Evolutionary conservation across 2,329 filamentous ascomycete genomes (phyloP).

Genomic region (Aureobasidium uvarum): DNA sequence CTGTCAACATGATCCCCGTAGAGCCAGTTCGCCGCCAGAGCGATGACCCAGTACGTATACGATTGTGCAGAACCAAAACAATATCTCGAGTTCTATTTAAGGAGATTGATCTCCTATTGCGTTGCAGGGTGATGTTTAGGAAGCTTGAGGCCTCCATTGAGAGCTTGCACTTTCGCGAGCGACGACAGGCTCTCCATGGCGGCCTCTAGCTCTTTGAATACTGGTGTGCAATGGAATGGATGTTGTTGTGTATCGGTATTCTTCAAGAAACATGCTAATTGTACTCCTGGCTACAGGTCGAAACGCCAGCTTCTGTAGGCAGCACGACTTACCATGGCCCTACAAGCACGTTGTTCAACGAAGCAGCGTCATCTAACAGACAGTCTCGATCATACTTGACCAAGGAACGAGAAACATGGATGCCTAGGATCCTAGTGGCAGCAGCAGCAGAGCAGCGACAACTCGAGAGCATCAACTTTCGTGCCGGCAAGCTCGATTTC

Average conservation of each 20-base stretch:
- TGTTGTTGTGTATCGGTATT: no score
- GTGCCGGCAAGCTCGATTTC: conserved; percentile 52
- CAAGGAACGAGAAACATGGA: conserved; percentile 40
- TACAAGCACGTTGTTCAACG: conserved; percentile 52
- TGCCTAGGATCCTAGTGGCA: conserved; percentile 49
- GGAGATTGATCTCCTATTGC: no score
- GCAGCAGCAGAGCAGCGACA: conserved; percentile 52
- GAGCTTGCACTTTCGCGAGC: no score
- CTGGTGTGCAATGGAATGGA: no score
- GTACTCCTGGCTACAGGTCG: conserved; percentile 31
- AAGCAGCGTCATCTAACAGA: conserved; percentile 31
- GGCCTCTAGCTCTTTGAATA: no score
- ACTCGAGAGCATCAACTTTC: conserved; percentile 51
- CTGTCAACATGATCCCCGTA: neutral
- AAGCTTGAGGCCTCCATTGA: no score
- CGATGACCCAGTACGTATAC: conserved; percentile 30
- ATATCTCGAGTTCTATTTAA: no score
- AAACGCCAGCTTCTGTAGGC: conserved; percentile 17
- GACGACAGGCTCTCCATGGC: no score
- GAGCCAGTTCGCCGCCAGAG: neutral
- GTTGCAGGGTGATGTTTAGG: no score
- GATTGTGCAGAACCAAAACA: no score
- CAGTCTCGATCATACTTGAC: conserved; percentile 27
- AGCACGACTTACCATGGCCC: conserved; percentile 52
- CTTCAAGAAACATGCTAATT: no score